Percentiles rank a stretch among this genome's conserved stretches.
Evolutionary conservation across 805 yeast genomes (phyloP).

Genomic region (Lipomyces lipofer): DNA sequence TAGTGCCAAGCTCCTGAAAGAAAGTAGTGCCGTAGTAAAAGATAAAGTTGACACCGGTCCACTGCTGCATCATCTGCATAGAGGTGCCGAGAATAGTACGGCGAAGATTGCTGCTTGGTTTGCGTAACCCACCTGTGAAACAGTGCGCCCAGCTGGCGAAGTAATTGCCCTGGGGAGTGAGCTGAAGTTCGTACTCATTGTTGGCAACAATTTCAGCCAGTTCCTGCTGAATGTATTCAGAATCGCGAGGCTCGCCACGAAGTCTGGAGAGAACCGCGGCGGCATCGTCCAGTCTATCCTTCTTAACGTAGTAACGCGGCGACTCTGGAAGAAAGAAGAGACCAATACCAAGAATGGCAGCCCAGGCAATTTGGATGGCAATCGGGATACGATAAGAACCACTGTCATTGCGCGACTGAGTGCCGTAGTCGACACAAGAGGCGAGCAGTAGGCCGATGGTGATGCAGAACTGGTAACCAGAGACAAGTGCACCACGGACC

Average conservation of each 20-base stretch:
- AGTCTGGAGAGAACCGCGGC: conserved; percentile 54
- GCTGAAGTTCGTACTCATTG: conserved; percentile 46
- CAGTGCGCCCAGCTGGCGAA: conserved; percentile 12
- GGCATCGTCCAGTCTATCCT: conserved; percentile 59
- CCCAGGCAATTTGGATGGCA: conserved; percentile 71
- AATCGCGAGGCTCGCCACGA: conserved; percentile 43
- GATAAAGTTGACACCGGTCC: conserved; percentile 85
- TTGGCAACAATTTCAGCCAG: conserved; percentile 51
- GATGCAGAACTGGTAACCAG: conserved; percentile 72
- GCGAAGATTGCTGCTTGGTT: conserved; percentile 26
- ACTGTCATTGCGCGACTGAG: conserved; percentile 52
- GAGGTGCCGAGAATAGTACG: conserved; percentile 61
- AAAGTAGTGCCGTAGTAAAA: conserved; percentile 86
- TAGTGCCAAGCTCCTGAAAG: conserved; percentile 51
- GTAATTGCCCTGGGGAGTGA: conserved; percentile 12
- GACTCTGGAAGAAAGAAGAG: conserved; percentile 70
- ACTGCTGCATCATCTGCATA: conserved; percentile 80
- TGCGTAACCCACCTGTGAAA: conserved; percentile 14
- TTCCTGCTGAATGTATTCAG: conserved; percentile 49
- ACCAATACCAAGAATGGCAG: conserved; percentile 61
- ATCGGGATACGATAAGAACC: conserved; percentile 75
- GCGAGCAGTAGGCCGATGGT: conserved; percentile 76
- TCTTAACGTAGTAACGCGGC: conserved; percentile 68
- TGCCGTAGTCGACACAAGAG: conserved; percentile 69
- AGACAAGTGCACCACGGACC: conserved; percentile 75